These are phyloP conservation scores for Pseudomonodictys pantanalensis DNA, from an alignment of 495 filamentous ascomycete species.

Conservation along the genomic window DNA sequence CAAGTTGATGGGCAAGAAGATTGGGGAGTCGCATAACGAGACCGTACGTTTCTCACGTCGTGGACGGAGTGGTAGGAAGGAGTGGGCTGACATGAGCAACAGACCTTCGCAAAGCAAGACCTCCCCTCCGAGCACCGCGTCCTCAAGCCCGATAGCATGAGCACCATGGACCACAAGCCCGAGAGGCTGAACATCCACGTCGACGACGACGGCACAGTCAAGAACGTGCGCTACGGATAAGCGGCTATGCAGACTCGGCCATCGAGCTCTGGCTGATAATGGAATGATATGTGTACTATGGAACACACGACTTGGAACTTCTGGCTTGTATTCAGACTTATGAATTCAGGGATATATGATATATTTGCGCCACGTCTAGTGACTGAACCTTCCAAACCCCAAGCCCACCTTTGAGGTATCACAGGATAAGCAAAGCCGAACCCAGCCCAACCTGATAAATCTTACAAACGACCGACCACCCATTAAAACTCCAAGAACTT, in stretches of 20 bases:
- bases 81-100: neutral
- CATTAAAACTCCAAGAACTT: neutral
- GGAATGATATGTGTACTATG: neutral
- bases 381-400: too few species aligned
- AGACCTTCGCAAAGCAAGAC: constrained; percentile 75
- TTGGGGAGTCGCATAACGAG: constrained; percentile 50
- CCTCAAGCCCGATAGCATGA: constrained; percentile 59
- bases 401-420: too few species aligned
- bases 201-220: constrained; percentile 69
- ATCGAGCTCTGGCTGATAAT: neutral
- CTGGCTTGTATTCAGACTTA: too few species aligned
- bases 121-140: constrained; percentile 67
- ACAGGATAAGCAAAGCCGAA: too few species aligned
- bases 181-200: constrained; percentile 72
- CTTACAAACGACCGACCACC: neutral
- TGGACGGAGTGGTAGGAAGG: neutral
- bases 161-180: constrained; percentile 60
- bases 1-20: constrained; percentile 76
- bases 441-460: too few species aligned
- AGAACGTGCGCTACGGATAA: constrained; percentile 61
- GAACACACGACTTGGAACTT: neutral
- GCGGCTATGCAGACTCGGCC: neutral
- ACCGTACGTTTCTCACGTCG: constrained; percentile 41
- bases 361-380: too few species aligned
- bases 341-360: too few species aligned